Evolutionary conservation across 305 asterid genomes (phyloP), one percentile per base, ranked within the genome.

Genomic region (Fraxinus nigra): DNA sequence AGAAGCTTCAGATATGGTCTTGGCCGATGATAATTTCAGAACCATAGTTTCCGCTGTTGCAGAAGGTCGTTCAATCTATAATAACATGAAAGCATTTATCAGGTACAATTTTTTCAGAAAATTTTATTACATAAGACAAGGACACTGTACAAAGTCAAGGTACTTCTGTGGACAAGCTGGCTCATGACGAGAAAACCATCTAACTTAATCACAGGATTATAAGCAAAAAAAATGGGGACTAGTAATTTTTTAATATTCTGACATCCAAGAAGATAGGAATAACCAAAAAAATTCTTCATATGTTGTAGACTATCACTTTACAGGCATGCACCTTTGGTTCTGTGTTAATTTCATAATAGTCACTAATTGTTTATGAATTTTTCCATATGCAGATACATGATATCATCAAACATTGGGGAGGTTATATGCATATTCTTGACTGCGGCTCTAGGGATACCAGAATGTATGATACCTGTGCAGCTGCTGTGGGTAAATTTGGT

Each of bases 1-100:
- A 69, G 99, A 94, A 86, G 92, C 98, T 82, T 84, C 98, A 0
- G 99, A 94, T 88, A 96, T 96, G 98, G 93, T 96, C 83, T 89
- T 96, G 84, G 99, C 99, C 0, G 99, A 96, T 82, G 98, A 96
- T 81, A 96, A 96, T 86, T 96, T 96, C 91, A 93, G 97, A 88
- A 94, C 98, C 40, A 94, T 94, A 20, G 98, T 96, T 40, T 88
- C 93, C 4, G 99, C 98, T 79, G 90, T 96, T 86, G 91, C 91
- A 13, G 98, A 96, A 87, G 98, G 99, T 3, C 94, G 98, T 75
- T 90, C 99, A 1, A 95, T 95, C 81, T 95, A 95, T 87, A 91
- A 94, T 70, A 96, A 96, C 90, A 96, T 96, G 99, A 96, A 94
- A 84, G 97, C 99, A 78, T 96, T 96, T 77, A 96, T 96, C 88